Conservation (phyloP, 495 filamentous ascomycete genomes). For the Cercophora newfieldiana region DNA sequence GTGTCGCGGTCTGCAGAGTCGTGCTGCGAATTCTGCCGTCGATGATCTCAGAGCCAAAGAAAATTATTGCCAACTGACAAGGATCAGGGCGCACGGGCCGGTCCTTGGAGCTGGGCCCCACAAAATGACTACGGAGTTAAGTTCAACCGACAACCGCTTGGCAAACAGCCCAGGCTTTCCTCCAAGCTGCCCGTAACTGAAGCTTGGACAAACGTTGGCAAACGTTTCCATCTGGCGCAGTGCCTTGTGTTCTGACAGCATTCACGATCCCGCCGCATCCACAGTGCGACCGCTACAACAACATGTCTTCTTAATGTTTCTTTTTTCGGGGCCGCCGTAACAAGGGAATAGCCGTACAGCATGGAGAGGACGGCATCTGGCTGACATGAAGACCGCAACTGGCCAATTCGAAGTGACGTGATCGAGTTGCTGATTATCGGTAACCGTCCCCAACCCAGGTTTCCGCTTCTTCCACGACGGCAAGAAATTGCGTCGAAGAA, state of each 20-base stretch:
- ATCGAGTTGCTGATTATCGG: background rate
- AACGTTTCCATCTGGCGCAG: background rate
- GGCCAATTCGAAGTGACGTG: background rate
- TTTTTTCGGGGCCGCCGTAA: background rate
- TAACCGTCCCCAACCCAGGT: background rate
- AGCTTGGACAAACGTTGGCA: background rate
- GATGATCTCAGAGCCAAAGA: constrained; percentile 27
- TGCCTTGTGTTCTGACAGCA: background rate
- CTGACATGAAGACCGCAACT: background rate
- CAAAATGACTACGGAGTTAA: background rate
- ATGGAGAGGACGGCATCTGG: background rate
- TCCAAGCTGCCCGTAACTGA: background rate
- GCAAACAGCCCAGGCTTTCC: background rate
- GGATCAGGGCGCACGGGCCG: constrained; percentile 15
- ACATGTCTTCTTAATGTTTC: background rate
- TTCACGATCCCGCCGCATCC: background rate
- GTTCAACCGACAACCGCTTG: background rate
- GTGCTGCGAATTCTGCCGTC: constrained; percentile 13
- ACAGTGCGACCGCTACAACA: background rate
- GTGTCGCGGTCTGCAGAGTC: constrained; percentile 16
- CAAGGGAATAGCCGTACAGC: background rate
- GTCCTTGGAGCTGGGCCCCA: background rate
- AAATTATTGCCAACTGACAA: constrained; percentile 21
- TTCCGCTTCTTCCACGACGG: background rate
- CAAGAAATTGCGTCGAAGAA: background rate